These are phyloP conservation scores for Dendrocalamus latiflorus DNA, from an alignment of 202 grass and related monocot genomes.

Conservation along the genomic window DNA sequence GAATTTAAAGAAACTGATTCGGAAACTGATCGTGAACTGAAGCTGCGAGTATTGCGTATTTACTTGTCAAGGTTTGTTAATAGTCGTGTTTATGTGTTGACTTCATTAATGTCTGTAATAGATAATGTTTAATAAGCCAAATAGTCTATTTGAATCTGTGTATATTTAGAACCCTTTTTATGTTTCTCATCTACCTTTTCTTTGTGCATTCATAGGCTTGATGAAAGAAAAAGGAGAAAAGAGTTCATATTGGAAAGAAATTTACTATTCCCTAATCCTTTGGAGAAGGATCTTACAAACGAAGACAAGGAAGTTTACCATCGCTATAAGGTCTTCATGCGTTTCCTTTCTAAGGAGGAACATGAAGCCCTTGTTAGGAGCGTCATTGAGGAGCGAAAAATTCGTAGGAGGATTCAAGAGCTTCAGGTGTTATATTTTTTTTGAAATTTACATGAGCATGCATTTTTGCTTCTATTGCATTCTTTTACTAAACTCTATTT, in stretches of 20 bases:
- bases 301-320: slow-evolving; percentile 89
- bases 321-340: slow-evolving; percentile 89
- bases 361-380: slow-evolving; percentile 72
- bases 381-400: slow-evolving; percentile 76
- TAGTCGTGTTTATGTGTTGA: background rate
- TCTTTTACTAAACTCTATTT: background rate
- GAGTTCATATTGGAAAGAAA: too few relatives aligned
- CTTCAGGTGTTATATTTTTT: slow-evolving; percentile 56
- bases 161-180: background rate
- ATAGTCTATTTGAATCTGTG: background rate
- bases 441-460: background rate
- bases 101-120: background rate
- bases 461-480: background rate
- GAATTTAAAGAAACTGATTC: slow-evolving; percentile 93
- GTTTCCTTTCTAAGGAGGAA: slow-evolving; percentile 87
- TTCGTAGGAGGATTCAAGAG: slow-evolving; percentile 88
- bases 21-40: slow-evolving; percentile 79
- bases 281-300: slow-evolving; percentile 68
- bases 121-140: slow-evolving; percentile 5
- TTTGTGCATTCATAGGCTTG: slow-evolving; percentile 48
- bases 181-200: background rate
- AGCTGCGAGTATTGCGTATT: slow-evolving; percentile 78
- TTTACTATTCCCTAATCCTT: too few relatives aligned
- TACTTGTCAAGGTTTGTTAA: slow-evolving; percentile 72
- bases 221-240: too few relatives aligned